A percentile compares a stretch with the other conserved stretches of the same genome.
phyloP scores from a whole-genome alignment of 106 monocot species.

The Dactylorhiza incarnata region DNA sequence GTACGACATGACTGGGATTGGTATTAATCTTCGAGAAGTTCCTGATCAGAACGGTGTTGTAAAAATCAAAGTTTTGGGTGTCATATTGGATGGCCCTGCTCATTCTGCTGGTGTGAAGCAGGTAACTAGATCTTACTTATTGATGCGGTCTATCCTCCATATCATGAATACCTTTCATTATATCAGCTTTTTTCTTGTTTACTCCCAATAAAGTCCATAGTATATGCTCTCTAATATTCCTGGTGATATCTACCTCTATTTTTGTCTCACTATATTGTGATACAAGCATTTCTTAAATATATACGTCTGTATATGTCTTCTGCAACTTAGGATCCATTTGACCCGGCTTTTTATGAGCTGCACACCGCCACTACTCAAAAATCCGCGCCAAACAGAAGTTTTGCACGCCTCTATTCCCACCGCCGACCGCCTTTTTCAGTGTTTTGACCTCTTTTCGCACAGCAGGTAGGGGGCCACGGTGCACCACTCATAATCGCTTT shows the following conservation, averaged over 20 bases:
- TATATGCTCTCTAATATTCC: neutral
- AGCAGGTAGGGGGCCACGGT: too few species aligned
- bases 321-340: neutral
- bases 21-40: conserved; percentile 88
- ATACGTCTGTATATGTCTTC: neutral
- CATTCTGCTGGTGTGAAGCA: conserved; percentile 89
- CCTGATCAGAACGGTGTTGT: conserved; percentile 66
- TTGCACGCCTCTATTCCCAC: too few species aligned
- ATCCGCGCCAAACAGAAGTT: too few species aligned
- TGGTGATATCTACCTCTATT: neutral
- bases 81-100: conserved; percentile 87
- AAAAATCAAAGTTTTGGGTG: conserved; percentile 82
- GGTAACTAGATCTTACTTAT: conserved; percentile 27
- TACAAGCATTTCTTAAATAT: neutral
- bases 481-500: too few species aligned
- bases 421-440: too few species aligned
- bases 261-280: neutral
- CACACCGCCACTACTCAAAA: too few species aligned
- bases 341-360: too few species aligned
- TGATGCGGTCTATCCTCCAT: neutral
- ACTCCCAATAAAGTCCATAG: neutral
- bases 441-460: too few species aligned
- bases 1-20: conserved; percentile 90
- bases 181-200: neutral
- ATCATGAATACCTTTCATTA: neutral